Evolutionary conservation across 2,329 filamentous ascomycete genomes (phyloP).

Genomic region (Epichloe glyceriae): DNA sequence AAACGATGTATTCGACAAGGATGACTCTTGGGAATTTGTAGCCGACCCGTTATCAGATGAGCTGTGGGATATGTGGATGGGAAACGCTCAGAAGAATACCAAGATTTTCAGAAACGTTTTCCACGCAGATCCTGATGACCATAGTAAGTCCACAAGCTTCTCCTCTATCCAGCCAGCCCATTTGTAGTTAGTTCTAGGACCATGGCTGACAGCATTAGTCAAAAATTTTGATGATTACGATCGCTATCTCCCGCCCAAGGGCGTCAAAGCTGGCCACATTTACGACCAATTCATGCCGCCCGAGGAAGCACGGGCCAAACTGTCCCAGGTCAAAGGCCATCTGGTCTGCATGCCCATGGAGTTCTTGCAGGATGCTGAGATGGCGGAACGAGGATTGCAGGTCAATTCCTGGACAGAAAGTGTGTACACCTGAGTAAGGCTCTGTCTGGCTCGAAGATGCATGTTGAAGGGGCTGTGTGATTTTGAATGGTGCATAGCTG

Average conservation of each 20-base stretch:
- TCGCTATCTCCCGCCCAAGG: constrained; percentile 55
- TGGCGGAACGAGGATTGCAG: constrained; percentile 81
- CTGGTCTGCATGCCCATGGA: constrained; percentile 91
- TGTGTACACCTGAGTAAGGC: constrained; percentile 51
- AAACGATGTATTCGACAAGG: constrained; percentile 48
- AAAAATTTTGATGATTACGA: constrained; percentile 87
- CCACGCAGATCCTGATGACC: constrained; percentile 79
- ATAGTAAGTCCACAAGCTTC: constrained; percentile 36
- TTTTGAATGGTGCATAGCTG: background rate
- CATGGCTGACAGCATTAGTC: constrained; percentile 31
- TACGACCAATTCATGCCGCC: constrained; percentile 67
- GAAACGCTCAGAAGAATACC: constrained; percentile 57
- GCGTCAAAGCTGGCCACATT: constrained; percentile 72
- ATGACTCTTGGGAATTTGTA: constrained; percentile 51
- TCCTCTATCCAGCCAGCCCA: background rate
- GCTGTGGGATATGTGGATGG: constrained; percentile 57
- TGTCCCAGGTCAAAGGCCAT: constrained; percentile 75
- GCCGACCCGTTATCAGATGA: constrained; percentile 57
- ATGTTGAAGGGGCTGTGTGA: background rate
- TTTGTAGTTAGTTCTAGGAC: background rate
- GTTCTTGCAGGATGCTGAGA: constrained; percentile 69
- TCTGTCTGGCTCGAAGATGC: background rate
- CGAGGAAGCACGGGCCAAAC: constrained; percentile 57
- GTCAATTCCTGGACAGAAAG: constrained; percentile 81
- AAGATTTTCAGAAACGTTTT: constrained; percentile 66